These are phyloP conservation scores for Lentinula lateritia DNA, from an alignment of 768 basidiomycete genomes.

Conservation along the genomic window DNA sequence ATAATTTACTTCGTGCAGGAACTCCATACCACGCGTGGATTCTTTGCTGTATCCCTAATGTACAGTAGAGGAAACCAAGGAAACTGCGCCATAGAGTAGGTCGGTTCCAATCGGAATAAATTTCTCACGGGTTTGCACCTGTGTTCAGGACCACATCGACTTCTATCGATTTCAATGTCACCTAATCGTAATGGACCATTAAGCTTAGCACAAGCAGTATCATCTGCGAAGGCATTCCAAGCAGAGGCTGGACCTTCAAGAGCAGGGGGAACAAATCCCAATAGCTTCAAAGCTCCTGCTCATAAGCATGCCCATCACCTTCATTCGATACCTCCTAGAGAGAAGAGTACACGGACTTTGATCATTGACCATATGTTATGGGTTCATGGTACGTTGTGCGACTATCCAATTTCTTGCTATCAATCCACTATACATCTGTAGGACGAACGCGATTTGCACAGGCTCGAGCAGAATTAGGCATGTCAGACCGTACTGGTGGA, in stretches of 20 bases:
- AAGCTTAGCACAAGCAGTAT: slow-evolving; percentile 4
- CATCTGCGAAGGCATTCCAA: slow-evolving; percentile 1
- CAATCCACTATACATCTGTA: slow-evolving; percentile 10
- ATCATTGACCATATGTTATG: slow-evolving; percentile 87
- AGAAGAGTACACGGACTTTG: slow-evolving; percentile 84
- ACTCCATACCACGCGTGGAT: background rate
- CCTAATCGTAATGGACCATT: slow-evolving; percentile 4
- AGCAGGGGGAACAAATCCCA: slow-evolving; percentile 4
- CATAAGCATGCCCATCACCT: slow-evolving; percentile 88
- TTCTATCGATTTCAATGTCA: background rate
- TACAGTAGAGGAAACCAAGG: background rate
- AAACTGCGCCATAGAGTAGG: background rate
- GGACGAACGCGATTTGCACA: slow-evolving; percentile 76
- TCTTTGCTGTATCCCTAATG: background rate
- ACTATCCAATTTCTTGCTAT: background rate
- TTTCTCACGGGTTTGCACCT: background rate
- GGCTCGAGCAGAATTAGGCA: slow-evolving; percentile 79
- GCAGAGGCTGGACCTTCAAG: background rate
- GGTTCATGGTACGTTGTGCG: slow-evolving; percentile 51
- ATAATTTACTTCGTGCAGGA: background rate
- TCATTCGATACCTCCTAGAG: slow-evolving; percentile 79
- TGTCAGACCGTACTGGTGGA: slow-evolving; percentile 78
- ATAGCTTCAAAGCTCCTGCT: slow-evolving; percentile 62
- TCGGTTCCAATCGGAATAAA: background rate
- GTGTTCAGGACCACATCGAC: background rate